A percentile compares a stretch with the other conserved stretches of the same genome.
Evolutionary conservation across 2,329 filamentous ascomycete genomes (phyloP).

Genomic region (Coniochaeta sp.): DNA sequence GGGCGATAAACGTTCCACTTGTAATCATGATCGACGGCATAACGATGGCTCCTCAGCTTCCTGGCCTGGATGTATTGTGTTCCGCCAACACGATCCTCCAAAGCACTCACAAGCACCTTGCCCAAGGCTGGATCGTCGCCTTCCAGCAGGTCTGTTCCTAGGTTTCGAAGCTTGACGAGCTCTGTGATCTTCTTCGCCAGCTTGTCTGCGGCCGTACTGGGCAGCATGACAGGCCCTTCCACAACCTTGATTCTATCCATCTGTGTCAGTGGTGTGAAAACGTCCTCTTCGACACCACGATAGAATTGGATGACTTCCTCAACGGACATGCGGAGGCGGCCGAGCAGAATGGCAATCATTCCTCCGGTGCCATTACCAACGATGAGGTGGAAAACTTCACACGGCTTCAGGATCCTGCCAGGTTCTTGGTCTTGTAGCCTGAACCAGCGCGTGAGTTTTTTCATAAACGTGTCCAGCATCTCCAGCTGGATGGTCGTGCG

Average conservation of each 20-base stretch:
- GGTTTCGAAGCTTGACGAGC: background rate
- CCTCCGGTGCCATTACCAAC: background rate
- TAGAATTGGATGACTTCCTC: background rate
- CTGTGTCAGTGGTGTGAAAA: background rate
- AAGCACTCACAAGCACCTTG: too few species aligned
- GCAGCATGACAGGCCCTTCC: background rate
- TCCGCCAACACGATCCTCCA: too few species aligned
- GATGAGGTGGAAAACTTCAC: background rate
- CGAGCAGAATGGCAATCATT: background rate
- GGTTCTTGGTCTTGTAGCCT: background rate
- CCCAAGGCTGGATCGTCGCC: too few species aligned
- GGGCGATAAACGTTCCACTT: too few species aligned
- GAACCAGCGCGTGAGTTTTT: too few species aligned
- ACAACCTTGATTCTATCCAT: background rate
- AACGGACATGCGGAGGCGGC: background rate
- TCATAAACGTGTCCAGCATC: background rate
- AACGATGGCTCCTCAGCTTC: too few species aligned
- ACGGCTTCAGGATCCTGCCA: background rate
- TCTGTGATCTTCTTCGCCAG: background rate
- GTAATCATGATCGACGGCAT: too few species aligned
- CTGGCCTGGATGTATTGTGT: too few species aligned
- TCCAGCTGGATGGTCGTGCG: background rate
- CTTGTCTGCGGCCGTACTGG: background rate
- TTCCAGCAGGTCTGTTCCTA: too few species aligned
- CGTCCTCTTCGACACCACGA: background rate